These are phyloP conservation scores for Sphagnum fallax DNA, from an alignment of 228 moss, liverwort and hornwort genomes.

Conservation along the genomic window DNA sequence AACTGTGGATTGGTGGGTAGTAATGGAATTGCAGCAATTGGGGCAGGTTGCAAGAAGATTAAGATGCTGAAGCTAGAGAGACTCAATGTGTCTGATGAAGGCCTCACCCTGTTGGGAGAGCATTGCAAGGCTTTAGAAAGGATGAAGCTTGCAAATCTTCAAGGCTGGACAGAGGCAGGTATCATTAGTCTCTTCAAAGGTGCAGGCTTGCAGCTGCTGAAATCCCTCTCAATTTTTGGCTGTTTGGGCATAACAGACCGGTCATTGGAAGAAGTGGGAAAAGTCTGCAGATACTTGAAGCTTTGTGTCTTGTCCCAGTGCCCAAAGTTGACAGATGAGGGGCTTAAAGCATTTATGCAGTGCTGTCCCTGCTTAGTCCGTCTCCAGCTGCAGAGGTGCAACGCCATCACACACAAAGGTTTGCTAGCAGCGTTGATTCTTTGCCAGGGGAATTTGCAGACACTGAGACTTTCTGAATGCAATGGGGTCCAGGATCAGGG, in stretches of 20 bases:
- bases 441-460: slow-evolving; percentile 29
- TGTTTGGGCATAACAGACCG: slow-evolving; percentile 63
- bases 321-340: slow-evolving; percentile 51
- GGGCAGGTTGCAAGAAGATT: slow-evolving; percentile 43
- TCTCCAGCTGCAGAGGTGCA: slow-evolving; percentile 59
- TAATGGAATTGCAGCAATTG: slow-evolving; percentile 40
- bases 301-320: slow-evolving; percentile 44
- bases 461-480: slow-evolving; percentile 50
- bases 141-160: slow-evolving; percentile 45
- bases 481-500: slow-evolving; percentile 34
- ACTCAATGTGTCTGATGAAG: slow-evolving; percentile 41
- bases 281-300: slow-evolving; percentile 46
- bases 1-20: slow-evolving; percentile 56
- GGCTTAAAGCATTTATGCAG: slow-evolving; percentile 46
- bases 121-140: slow-evolving; percentile 44
- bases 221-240: slow-evolving; percentile 31
- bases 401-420: slow-evolving; percentile 52
- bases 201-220: slow-evolving; percentile 45
- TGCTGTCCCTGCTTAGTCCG: slow-evolving; percentile 37
- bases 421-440: slow-evolving; percentile 35
- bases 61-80: slow-evolving; percentile 67
- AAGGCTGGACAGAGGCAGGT: slow-evolving; percentile 50
- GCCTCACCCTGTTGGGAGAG: slow-evolving; percentile 40
- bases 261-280: slow-evolving; percentile 43
- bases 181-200: slow-evolving; percentile 43